Evolutionary conservation across 768 basidiomycete species (phyloP).

Genomic region (Macrolepiota dolichaula): DNA sequence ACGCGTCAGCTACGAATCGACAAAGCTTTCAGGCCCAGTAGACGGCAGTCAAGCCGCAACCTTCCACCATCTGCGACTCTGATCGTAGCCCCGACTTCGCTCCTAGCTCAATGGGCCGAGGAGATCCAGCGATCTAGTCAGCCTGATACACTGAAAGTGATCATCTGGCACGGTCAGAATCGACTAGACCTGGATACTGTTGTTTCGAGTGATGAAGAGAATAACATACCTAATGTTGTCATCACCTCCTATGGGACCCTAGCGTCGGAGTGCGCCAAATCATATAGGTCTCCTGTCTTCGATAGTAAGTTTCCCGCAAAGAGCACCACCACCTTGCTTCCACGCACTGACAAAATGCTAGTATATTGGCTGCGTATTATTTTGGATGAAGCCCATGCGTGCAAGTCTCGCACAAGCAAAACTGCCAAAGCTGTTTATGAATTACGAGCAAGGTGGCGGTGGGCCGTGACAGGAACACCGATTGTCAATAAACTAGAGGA

Average conservation of each 20-base stretch:
- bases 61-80: conserved; percentile 63
- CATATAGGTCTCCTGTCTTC: conserved; percentile 57
- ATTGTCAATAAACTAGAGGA: conserved; percentile 95
- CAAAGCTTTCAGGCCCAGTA: conserved; percentile 52
- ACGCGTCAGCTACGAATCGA: conserved; percentile 60
- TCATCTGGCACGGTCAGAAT: conserved; percentile 89
- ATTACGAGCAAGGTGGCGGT: conserved; percentile 71
- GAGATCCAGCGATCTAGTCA: conserved; percentile 86
- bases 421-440: conserved; percentile 89
- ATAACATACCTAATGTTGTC: conserved; percentile 66
- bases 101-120: conserved; percentile 90
- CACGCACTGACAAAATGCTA: conserved; percentile 24
- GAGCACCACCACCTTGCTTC: neutral
- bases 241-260: conserved; percentile 92
- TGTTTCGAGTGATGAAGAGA: conserved; percentile 49
- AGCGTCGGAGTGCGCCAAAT: conserved; percentile 81
- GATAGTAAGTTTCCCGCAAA: conserved; percentile 55
- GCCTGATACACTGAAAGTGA: conserved; percentile 58
- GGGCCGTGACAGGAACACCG: conserved; percentile 95
- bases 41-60: conserved; percentile 26
- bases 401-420: conserved; percentile 86
- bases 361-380: conserved; percentile 82
- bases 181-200: conserved; percentile 65
- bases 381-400: conserved; percentile 93
- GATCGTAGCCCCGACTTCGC: conserved; percentile 88